Percentiles rank a stretch among this genome's conserved stretches.
phyloP scores from a whole-genome alignment of 805 yeast genomes.

The Jamesozyma hellenica region DNA sequence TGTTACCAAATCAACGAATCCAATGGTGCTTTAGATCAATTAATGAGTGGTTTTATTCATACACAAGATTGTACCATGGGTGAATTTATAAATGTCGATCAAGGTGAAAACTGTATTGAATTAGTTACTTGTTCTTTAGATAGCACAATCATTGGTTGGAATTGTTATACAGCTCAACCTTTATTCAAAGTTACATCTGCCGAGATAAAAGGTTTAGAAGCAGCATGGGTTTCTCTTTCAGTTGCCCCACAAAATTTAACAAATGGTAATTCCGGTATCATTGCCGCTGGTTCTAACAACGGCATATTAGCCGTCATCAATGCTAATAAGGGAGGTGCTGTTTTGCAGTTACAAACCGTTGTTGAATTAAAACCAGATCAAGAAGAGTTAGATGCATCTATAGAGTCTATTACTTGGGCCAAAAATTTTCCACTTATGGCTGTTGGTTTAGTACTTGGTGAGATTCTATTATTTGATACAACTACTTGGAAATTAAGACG shows the following conservation, averaged over 20 bases:
- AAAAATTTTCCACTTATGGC: slow-evolving; percentile 58
- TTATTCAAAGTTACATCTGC: slow-evolving; percentile 55
- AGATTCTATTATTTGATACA: slow-evolving; percentile 70
- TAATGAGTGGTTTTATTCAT: slow-evolving; percentile 76
- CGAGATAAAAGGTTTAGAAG: slow-evolving; percentile 61
- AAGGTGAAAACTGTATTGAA: slow-evolving; percentile 48
- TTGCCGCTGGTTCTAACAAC: slow-evolving; percentile 81
- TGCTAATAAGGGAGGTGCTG: slow-evolving; percentile 52
- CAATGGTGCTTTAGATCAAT: slow-evolving; percentile 48
- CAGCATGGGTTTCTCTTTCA: slow-evolving; percentile 81
- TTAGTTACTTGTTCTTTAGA: slow-evolving; percentile 77
- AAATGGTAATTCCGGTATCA: slow-evolving; percentile 40
- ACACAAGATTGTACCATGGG: slow-evolving; percentile 75
- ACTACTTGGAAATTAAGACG: slow-evolving; percentile 80
- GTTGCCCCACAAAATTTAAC: slow-evolving; percentile 28
- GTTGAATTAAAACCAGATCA: slow-evolving; percentile 46
- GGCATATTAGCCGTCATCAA: slow-evolving; percentile 78
- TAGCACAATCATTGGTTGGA: slow-evolving; percentile 81
- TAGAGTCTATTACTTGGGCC: slow-evolving; percentile 81
- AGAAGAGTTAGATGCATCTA: slow-evolving; percentile 54
- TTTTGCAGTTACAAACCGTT: slow-evolving; percentile 56
- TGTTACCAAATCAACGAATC: slow-evolving; percentile 58
- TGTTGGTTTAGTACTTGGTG: slow-evolving; percentile 83
- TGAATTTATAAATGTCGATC: slow-evolving; percentile 49
- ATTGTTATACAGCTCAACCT: slow-evolving; percentile 65